Evolutionary conservation across 352 stramenopile genomes (phyloP).

Genomic region (Blastocystis hominis): DNA sequence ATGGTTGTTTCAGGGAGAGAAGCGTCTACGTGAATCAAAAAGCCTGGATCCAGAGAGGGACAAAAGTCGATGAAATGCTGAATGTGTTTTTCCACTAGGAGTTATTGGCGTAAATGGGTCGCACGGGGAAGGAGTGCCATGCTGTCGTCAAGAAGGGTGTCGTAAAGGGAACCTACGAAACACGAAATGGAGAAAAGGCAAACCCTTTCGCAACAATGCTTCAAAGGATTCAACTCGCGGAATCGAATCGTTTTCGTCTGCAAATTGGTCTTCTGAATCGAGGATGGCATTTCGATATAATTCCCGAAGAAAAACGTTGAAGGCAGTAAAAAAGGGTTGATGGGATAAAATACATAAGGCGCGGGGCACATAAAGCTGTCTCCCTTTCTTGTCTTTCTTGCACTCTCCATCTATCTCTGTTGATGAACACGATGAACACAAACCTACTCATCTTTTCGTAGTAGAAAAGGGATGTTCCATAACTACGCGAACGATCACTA

Average conservation of each 20-base stretch:
- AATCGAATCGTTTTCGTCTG: constrained; percentile 1
- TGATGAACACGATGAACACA: not conserved
- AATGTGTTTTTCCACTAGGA: constrained; percentile 54
- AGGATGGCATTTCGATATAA: constrained; percentile 39
- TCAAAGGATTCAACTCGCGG: constrained; percentile 46
- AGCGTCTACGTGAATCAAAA: not conserved
- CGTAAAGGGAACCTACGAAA: constrained; percentile 34
- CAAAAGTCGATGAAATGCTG: constrained; percentile 43
- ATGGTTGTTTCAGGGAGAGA: not conserved
- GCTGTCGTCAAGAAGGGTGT: not conserved
- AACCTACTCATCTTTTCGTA: constrained; percentile 53
- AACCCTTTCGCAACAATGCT: constrained; percentile 29
- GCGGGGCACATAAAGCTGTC: constrained; percentile 38
- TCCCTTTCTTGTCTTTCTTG: constrained; percentile 18
- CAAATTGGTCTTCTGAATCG: constrained; percentile 36
- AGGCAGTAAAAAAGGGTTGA: constrained; percentile 49
- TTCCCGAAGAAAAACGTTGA: constrained; percentile 57
- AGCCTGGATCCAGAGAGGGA: not conserved
- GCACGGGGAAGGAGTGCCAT: not conserved
- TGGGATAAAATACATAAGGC: constrained; percentile 37
- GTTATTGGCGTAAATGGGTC: not conserved
- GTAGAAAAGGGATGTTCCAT: constrained; percentile 47
- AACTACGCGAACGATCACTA: constrained; percentile 52
- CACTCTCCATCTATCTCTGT: constrained; percentile 43
- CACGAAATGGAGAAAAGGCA: not conserved